phyloP scores from a whole-genome alignment of 2,329 filamentous ascomycete genomes.

The Stachybotrys chartarum region DNA sequence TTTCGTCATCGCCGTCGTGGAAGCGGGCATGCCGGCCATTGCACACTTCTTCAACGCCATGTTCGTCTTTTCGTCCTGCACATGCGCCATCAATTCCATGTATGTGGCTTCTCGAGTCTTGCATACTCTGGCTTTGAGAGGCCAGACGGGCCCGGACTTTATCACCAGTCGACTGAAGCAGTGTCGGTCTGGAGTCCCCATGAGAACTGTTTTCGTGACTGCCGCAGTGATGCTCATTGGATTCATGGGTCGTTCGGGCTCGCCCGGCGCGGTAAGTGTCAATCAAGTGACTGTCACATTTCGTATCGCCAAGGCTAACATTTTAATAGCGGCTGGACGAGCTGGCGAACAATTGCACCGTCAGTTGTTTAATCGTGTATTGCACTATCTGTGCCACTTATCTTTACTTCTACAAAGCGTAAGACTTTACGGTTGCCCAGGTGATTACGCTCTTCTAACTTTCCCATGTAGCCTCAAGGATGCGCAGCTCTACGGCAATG shows the following conservation, averaged over 20 bases:
- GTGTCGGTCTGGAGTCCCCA: conserved; percentile 28
- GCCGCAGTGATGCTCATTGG: conserved; percentile 27
- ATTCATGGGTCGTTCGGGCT: conserved; percentile 29
- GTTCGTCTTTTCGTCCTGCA: conserved; percentile 28
- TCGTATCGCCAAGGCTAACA: conserved; percentile 3
- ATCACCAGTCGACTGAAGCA: conserved; percentile 27
- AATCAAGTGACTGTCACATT: neutral
- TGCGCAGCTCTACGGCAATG: conserved; percentile 28
- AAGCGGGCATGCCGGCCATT: conserved; percentile 24
- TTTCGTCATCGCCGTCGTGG: conserved; percentile 29
- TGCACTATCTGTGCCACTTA: conserved; percentile 31
- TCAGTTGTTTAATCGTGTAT: conserved; percentile 32
- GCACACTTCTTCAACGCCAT: conserved; percentile 31
- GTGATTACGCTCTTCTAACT: neutral
- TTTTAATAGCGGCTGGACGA: conserved; percentile 24
- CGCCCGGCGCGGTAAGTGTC: conserved; percentile 24
- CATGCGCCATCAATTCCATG: conserved; percentile 29
- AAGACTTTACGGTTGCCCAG: neutral
- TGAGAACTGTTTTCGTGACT: conserved; percentile 30
- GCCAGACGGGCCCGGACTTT: conserved; percentile 30
- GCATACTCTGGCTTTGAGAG: conserved; percentile 27
- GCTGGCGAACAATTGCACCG: conserved; percentile 27
- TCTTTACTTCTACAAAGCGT: conserved; percentile 30
- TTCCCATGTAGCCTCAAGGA: conserved; percentile 22
- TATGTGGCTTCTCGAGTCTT: conserved; percentile 28